Base-by-base conservation (phyloP, 345 rosid species). In the Boechera retrofracta region DNA sequence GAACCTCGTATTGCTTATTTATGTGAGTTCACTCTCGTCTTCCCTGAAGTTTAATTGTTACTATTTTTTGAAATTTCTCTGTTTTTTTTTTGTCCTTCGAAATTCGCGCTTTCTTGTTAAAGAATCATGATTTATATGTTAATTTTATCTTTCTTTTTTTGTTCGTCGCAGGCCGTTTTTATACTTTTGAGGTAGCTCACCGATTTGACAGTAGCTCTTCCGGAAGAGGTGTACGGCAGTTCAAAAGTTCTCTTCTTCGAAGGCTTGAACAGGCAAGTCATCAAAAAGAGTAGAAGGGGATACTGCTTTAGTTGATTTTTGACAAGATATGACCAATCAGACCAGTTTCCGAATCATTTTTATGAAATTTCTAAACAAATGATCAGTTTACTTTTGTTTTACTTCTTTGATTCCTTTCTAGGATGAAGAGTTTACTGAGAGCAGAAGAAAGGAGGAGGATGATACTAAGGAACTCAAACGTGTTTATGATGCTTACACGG, bases 1-100 rank as follows among this genome's bases (percentile, higher is more conserved):
- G 92, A 88, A 61, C 93, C 98, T 81, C 97, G 96, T 10, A 42
- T 85, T 72, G 97, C 97, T 79, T 87, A 91, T 78, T 85, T 90
- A 2, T 94, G 97, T 91, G 68, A 66, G 75, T 69, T 53, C 15
- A 60, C 21, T 24, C 31, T 53, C 47, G 45, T 15, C 28, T 49
- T 44, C 48, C 60, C 41, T 39, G 26, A 51, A 15, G 54, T 7
- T 24, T 66, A 12, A 9, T 10, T 13, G 49, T 28, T 28, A 18
- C 36, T 64, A 21, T 6, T 38, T 26, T 53, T 11, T 2, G 4
- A 11, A 26, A 2, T 53, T 53, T 10, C 13, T 13, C 5, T 13
- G 26, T 5, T 10, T 36, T 29, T 18, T 21, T 8, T 56, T 0
- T 16, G 16, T 16, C 21, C 21, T 21, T 21, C 21, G 21, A 21